These are phyloP conservation scores for Suhomyces terraborum DNA, from an alignment of 1,139 yeast species.

Conservation along the genomic window DNA sequence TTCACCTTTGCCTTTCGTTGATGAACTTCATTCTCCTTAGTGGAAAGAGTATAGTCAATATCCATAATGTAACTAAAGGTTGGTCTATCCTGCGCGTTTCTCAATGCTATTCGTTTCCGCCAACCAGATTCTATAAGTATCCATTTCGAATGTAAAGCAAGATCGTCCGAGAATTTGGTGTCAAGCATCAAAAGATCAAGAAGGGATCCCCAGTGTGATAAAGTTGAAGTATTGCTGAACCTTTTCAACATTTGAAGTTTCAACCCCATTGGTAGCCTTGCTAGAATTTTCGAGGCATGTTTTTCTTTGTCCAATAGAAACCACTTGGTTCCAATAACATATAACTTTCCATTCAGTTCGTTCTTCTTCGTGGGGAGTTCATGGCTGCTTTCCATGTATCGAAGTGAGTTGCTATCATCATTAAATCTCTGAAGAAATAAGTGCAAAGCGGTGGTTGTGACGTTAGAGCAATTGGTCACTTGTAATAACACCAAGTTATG, in stretches of 20 bases:
- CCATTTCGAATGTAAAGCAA: constrained; percentile 5
- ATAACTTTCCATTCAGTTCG: constrained; percentile 11
- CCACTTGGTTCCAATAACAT: constrained; percentile 30
- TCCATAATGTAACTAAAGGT: constrained; percentile 13
- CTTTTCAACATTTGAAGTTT: constrained; percentile 24
- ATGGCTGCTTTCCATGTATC: constrained; percentile 31
- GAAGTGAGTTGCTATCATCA: constrained; percentile 18
- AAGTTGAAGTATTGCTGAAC: background rate
- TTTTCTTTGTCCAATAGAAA: constrained; percentile 15
- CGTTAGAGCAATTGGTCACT: constrained; percentile 28
- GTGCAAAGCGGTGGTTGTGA: constrained; percentile 25
- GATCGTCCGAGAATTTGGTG: constrained; percentile 1
- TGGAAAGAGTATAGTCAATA: constrained; percentile 7
- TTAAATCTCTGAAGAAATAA: constrained; percentile 20
- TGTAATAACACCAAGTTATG: constrained; percentile 27
- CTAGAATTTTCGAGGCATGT: constrained; percentile 14
- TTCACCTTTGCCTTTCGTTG: background rate
- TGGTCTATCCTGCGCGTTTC: constrained; percentile 2
- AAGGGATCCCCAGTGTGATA: constrained; percentile 7
- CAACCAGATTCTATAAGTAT: constrained; percentile 12
- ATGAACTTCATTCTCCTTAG: background rate
- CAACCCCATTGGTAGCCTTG: constrained; percentile 31
- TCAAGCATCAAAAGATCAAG: constrained; percentile 28
- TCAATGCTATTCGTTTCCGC: constrained; percentile 13
- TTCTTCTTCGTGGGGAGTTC: constrained; percentile 11